Base-by-base conservation (phyloP, 2,329 filamentous ascomycete genomes). In the Sphaerulina populicola region DNA sequence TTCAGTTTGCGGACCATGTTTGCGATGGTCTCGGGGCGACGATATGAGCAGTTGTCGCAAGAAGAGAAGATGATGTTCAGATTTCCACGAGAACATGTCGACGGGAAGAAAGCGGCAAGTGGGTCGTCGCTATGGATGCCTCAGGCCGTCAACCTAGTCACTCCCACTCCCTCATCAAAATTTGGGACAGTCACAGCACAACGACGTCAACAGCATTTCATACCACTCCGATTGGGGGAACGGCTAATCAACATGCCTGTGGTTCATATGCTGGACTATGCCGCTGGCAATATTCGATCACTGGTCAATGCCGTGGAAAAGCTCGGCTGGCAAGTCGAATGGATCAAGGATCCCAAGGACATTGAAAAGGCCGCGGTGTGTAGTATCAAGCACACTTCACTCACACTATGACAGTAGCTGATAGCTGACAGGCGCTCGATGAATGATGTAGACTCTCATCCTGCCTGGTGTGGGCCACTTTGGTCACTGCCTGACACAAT, bases 241-340 rank as follows among this genome's bases (percentile, higher is more conserved):
- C 6, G n/a, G 38, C 35, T 14, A 23, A 10, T 18, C 27, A 62
- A 39, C 45, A 89, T 89, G 85, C 81, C 86, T 57, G 87, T 79
- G 44, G 86, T 91, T 57, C 80, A 91, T 71, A 72, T 93, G 77
- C 74, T 84, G 47, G 81, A 97, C 74, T 97, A 96, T 69, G 91
- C 96, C 60, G 91, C 93, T 55, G 93, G 93, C 66, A 98, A 98
- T 70, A 83, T 98, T 62, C 85, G 91, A 59, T 96, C 90, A 57
- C 80, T 98, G 63, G 91, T 90, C 67, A 98, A 98, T 75, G 93
- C 91, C 63, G 94, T 98, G 65, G 91, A 98, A 70, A 94, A 93
- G 71, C 79, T 91, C 53, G 93, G 93, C 55, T 97, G 91, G 69
- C 80, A 86, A 40, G 88, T 98, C 42, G 86, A 93, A 74, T 97